A percentile compares a stretch with the other conserved stretches of the same genome.
Evolutionary conservation across 2,329 filamentous ascomycete species (phyloP).

Genomic region (Coniochaeta pulveracea): DNA sequence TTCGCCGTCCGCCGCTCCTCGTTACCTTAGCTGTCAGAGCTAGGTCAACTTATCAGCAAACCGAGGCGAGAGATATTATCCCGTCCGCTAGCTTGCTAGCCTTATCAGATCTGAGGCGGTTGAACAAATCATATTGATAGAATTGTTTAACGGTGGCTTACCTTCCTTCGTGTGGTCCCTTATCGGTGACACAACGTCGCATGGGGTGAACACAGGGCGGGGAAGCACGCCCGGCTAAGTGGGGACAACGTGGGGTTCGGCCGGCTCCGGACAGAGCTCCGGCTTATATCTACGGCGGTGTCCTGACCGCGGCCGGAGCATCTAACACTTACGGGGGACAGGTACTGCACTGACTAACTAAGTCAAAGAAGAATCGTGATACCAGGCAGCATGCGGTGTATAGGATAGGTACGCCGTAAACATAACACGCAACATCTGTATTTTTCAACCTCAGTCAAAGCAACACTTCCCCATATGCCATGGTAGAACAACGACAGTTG

Average conservation of each 20-base stretch:
- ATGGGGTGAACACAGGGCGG: neutral
- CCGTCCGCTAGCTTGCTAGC: neutral
- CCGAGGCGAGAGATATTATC: constrained; percentile 1
- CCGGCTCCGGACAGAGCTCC: constrained; percentile 1
- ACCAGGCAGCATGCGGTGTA: too few species aligned
- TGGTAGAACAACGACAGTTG: too few species aligned
- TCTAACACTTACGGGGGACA: too few species aligned
- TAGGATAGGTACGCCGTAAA: too few species aligned
- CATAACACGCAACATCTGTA: too few species aligned
- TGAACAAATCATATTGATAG: neutral
- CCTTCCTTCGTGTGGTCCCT: neutral
- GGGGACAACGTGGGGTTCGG: constrained; percentile 1
- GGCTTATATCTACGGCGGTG: too few species aligned
- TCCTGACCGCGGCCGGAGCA: too few species aligned
- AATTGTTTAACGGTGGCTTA: constrained; percentile 1
- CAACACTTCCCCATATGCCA: too few species aligned
- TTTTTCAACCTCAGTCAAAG: too few species aligned
- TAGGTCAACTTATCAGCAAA: neutral
- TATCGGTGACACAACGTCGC: constrained; percentile 2
- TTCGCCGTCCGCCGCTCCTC: constrained; percentile 2
- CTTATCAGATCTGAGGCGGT: neutral
- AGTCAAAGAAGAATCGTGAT: too few species aligned
- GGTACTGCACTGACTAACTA: too few species aligned
- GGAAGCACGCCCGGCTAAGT: neutral
- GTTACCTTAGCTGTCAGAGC: neutral